Evolutionary conservation across 1,139 yeast genomes (phyloP), one percentile per base, ranked within the genome.

Genomic region (Blastobotrys capitulatus): DNA sequence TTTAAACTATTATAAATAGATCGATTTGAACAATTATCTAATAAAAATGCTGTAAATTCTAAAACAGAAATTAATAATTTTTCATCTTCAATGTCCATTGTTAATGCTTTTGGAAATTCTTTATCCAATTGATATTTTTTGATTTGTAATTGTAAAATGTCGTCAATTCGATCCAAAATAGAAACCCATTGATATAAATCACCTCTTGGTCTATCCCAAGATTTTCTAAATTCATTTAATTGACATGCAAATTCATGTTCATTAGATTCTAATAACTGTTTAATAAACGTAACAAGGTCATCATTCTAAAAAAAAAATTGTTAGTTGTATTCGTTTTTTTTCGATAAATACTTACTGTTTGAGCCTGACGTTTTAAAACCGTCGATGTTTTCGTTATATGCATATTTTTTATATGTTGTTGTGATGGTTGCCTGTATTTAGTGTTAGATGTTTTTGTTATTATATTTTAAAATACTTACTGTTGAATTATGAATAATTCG

Each of bases 141-240:
- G 25, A 84, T 77, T 38, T 76, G 68, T 4, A 59, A 57, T 48
- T 82, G 86, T 50, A 87, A 70, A 18, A 86, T 74, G 13, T 72
- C 76, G 62, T 89, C 97, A 59, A 89, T 80, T 57, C 83, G 73
- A 64, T 89, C 85, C 57, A 90, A 71, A 1, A 87, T 79, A 0
- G 83, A 77, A 19, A 86, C 76, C 95, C 96, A 90, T 53, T 82
- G 83, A 56, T 77, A 77, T 42, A 90, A 66, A 57, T 86, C 90
- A 27, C 88, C 89, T 52, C 81, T 73, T 2, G 90, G 85, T 42
- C 83, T 72, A 54, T 79, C 77, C 90, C 92, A 83, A 16, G 10
- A n/a, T 46, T 49, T 52, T 13, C 69, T 57, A 52, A 74, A 67
- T 13, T 56, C 57, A 7, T 52, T 51, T 41, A 77, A 63, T 37